Percentiles rank a stretch among this genome's conserved stretches.
Conservation (phyloP, 176 grass and related monocot genomes). For the Saccharum spontaneum region DNA sequence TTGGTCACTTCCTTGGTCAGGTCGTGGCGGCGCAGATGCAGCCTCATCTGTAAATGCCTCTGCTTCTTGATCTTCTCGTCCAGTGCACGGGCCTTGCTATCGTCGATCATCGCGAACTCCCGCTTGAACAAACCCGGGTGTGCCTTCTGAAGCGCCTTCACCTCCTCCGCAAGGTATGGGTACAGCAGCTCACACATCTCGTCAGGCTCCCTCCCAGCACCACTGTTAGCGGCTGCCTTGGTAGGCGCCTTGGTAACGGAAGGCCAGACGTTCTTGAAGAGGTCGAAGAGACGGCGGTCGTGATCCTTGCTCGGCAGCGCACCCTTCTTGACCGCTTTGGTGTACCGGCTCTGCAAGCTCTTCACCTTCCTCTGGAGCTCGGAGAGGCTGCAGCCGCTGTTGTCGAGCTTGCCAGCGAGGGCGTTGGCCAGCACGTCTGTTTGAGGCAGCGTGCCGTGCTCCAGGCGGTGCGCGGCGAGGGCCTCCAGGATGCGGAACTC, state of each 20-base stretch:
- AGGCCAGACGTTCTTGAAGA: constrained; percentile 40
- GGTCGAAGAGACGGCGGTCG: constrained; percentile 31
- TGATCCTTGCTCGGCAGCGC: constrained; percentile 27
- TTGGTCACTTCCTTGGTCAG: constrained; percentile 44
- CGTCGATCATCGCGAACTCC: constrained; percentile 33
- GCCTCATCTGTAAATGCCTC: constrained; percentile 1
- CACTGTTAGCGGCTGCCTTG: not conserved
- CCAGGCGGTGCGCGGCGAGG: constrained; percentile 23
- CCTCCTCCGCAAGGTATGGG: constrained; percentile 42
- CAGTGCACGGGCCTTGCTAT: constrained; percentile 36
- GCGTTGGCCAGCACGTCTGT: not conserved
- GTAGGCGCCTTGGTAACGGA: not conserved
- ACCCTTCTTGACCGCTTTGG: not conserved
- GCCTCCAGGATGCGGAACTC: constrained; percentile 46
- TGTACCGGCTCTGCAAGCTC: constrained; percentile 19
- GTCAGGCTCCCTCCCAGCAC: not conserved
- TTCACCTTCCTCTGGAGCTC: constrained; percentile 38
- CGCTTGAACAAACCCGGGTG: constrained; percentile 38
- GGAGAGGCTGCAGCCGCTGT: not conserved
- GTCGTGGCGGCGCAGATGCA: constrained; percentile 7
- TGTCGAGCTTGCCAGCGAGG: constrained; percentile 38
- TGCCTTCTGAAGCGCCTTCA: constrained; percentile 15
- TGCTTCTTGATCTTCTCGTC: constrained; percentile 63
- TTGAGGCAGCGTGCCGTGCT: constrained; percentile 40
- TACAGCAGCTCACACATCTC: constrained; percentile 26